Base-by-base conservation (phyloP, 176 grass and related monocot species). In the Musa schizocarpa region DNA sequence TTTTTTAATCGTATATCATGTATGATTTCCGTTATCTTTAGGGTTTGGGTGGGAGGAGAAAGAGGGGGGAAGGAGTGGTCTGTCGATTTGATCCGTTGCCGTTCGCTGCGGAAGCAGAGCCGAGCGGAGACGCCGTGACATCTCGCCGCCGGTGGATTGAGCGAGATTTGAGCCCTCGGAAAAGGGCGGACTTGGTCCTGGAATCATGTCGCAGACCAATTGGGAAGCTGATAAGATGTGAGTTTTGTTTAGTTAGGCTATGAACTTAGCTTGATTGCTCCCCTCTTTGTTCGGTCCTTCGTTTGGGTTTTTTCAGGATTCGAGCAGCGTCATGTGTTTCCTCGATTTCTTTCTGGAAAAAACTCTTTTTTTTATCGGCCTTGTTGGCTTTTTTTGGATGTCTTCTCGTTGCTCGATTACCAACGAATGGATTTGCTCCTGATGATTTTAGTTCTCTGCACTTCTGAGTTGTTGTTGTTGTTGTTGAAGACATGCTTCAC, bases 211-310 rank as follows among this genome's bases (percentile, higher is more conserved):
- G 52, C 72, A 74, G 72, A 74, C 72, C 3, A 74, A 74, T 51
- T 74, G 72, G 72, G 72, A 74, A 57, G 72, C 72, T 19, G 72
- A 74, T 29, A 74, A 74, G 72, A 74, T 74, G 72, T 74, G 24
- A 27, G 52, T 22, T 74, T 43, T 43, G 4, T 43, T 43, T 43
- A 43, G 34, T 43, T 25, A 29, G 72, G 16, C 16, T 22, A 13
- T 17, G 13, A 1, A 27, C 6, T 27, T 26, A n/a, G 53, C 8
- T 54, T 29, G 23, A 5, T 25, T 74, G 52, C 68, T 70, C 26
- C 1, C 1, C 2, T 0, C 17, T 20, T 50, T 11, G 43, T 21
- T 5, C 34, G 11, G 65, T 16, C 11, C n/a, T n/a, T 62, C 58
- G 14, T 14, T 69, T 50, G 67, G 67, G 67, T 43, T 43, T 43